These are phyloP conservation scores for Fusarium anguioides DNA, from an alignment of 2,329 filamentous ascomycete genomes.

Conservation along the genomic window DNA sequence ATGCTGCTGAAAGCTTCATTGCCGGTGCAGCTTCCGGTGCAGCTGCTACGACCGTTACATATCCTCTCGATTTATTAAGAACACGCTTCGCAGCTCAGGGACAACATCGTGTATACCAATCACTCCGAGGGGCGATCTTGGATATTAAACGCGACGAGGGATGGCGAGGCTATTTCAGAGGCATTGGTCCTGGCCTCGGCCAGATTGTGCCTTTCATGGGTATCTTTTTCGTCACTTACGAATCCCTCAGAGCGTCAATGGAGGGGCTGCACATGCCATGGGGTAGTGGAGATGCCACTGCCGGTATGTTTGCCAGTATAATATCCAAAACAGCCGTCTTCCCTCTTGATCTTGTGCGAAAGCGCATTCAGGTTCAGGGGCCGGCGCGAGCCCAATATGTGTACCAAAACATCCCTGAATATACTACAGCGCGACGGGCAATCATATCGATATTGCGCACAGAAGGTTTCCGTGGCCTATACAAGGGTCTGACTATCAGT, in stretches of 20 bases:
- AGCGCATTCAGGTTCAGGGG: conserved; percentile 94
- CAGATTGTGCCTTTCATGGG: conserved; percentile 98
- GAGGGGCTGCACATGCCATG: conserved; percentile 68
- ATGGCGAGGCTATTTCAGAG: conserved; percentile 83
- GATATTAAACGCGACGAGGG: conserved; percentile 85
- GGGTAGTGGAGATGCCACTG: conserved; percentile 84
- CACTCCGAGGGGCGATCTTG: conserved; percentile 73
- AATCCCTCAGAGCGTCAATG: conserved; percentile 74
- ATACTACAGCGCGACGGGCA: conserved; percentile 74
- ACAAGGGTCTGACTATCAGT: conserved; percentile 88
- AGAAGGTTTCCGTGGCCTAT: conserved; percentile 84
- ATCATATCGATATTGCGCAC: conserved; percentile 73
- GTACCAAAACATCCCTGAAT: conserved; percentile 88
- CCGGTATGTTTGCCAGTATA: conserved; percentile 83
- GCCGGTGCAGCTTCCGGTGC: conserved; percentile 86
- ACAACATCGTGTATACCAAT: conserved; percentile 78
- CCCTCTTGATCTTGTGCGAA: conserved; percentile 90
- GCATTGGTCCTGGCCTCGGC: conserved; percentile 80
- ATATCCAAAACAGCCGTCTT: conserved; percentile 91
- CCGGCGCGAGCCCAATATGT: conserved; percentile 83
- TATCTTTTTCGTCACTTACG: conserved; percentile 92
- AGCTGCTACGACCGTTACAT: conserved; percentile 83
- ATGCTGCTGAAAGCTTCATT: conserved; percentile 81
- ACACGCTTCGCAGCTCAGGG: conserved; percentile 98
- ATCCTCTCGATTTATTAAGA: conserved; percentile 91